Conservation (phyloP, 2,329 filamentous ascomycete genomes). For the Penicillium frequentans region DNA sequence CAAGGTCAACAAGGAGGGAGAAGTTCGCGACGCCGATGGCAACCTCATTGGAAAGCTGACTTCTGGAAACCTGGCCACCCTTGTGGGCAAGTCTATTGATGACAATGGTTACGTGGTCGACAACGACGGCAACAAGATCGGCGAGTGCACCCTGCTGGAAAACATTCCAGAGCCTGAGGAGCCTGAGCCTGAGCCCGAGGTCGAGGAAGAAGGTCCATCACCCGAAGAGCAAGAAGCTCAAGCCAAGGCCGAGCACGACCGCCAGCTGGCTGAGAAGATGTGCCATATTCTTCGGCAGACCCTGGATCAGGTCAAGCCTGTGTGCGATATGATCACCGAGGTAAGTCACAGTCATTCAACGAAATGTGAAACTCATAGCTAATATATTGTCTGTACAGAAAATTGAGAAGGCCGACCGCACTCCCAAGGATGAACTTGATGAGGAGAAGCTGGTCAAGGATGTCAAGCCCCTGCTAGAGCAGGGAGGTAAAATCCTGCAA, state of each 20-base stretch:
- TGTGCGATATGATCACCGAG: constrained; percentile 83
- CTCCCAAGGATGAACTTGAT: constrained; percentile 82
- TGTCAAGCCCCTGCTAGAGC: constrained; percentile 85
- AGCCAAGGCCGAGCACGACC: constrained; percentile 65
- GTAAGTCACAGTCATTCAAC: constrained; percentile 46
- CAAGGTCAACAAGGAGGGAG: constrained; percentile 54
- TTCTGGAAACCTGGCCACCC: constrained; percentile 42
- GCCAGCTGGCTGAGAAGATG: constrained; percentile 77
- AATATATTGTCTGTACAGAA: constrained; percentile 48
- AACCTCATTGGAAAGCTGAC: constrained; percentile 49
- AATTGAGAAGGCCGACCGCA: constrained; percentile 77
- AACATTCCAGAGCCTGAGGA: constrained; percentile 48
- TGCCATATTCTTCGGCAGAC: constrained; percentile 71
- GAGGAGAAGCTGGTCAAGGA: constrained; percentile 85
- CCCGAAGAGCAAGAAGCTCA: constrained; percentile 55
- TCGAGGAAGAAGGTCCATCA: constrained; percentile 35
- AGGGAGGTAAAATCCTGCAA: constrained; percentile 74
- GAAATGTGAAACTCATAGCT: constrained; percentile 5
- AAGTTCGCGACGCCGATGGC: constrained; percentile 47
- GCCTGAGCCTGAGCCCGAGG: constrained; percentile 33
- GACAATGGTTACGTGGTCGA: constrained; percentile 57
- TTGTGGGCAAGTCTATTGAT: constrained; percentile 46
- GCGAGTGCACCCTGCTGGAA: constrained; percentile 62
- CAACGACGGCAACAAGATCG: constrained; percentile 63
- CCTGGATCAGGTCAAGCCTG: constrained; percentile 78